Percentiles rank a stretch among this genome's conserved stretches.
These are phyloP conservation scores for Saturnispora silvae DNA, from an alignment of 805 yeast species.

Conservation along the genomic window DNA sequence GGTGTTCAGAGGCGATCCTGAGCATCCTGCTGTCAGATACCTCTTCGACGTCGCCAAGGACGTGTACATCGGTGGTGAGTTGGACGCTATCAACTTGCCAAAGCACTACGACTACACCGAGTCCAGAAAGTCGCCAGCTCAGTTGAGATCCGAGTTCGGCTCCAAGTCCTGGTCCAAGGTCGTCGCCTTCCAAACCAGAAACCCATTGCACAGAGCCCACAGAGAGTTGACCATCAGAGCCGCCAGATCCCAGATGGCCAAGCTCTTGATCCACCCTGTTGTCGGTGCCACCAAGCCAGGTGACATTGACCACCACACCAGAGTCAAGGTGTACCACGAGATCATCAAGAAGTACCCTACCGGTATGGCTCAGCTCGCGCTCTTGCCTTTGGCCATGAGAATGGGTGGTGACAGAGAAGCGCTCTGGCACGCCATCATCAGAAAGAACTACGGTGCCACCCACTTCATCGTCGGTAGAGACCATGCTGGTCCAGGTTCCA, in stretches of 20 bases:
- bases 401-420: constrained; percentile 99
- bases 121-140: constrained; percentile 81
- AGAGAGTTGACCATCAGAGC: constrained; percentile 94
- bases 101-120: constrained; percentile 85
- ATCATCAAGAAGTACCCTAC: constrained; percentile 87
- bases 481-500: constrained; percentile 91
- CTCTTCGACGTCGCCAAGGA: constrained; percentile 68
- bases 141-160: constrained; percentile 74
- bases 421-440: constrained; percentile 94
- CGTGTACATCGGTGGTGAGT: constrained; percentile 75
- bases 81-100: constrained; percentile 77
- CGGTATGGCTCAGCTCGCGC: constrained; percentile 82
- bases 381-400: constrained; percentile 94
- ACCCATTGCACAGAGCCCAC: constrained; percentile 98
- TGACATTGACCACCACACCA: constrained; percentile 94
- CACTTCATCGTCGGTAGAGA: constrained; percentile 91
- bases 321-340: constrained; percentile 91
- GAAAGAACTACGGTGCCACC: constrained; percentile 93
- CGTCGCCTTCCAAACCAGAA: constrained; percentile 96
- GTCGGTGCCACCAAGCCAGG: constrained; percentile 97
- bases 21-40: constrained; percentile 85
- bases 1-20: constrained; percentile 94
- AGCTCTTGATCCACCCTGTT: constrained; percentile 88
- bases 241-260: constrained; percentile 83
- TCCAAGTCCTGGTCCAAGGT: constrained; percentile 78